Base-by-base conservation (phyloP, 1,284 basidiomycete genomes). In the Erythrobasidium hasegawianum region DNA sequence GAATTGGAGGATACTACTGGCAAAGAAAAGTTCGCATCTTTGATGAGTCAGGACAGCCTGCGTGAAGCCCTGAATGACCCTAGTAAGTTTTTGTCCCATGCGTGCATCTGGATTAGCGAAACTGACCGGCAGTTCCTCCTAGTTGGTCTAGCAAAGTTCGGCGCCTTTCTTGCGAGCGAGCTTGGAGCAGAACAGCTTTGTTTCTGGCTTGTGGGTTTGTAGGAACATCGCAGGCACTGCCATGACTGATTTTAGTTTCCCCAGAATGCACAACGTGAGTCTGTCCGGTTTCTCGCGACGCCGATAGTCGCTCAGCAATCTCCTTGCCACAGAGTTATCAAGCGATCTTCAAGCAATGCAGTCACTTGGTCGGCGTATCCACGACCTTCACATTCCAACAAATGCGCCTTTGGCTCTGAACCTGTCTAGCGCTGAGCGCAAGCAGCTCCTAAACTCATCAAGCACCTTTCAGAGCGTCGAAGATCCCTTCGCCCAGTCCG, bases 101-200 rank as follows among this genome's bases (percentile, higher is more conserved):
- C 18, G n/a, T n/a, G n/a, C n/a, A n/a, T n/a, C n/a, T n/a, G n/a
- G n/a, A n/a, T n/a, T n/a, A n/a, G n/a, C n/a, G n/a, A n/a, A n/a
- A n/a, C n/a, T n/a, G n/a, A n/a, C n/a, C n/a, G n/a, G n/a, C n/a
- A n/a, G n/a, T n/a, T n/a, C n/a, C n/a, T n/a, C n/a, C 5, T 20
- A 29, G 33, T 29, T 9, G 55, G 55, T 20, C 20, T 57, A 38
- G 55, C 24, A 4, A 57, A 47, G 58, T 60, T 60, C 52, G 58
- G 58, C 45, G 38, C 20, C 5, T 60, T 60, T 22, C 47, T 60
- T 9, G 58, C 58, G 2, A 52, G 38, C 22, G 58, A 60, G 38
- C 27, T 60, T 5, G 58, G 47, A 8, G 58, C 43, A n/a, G 58
- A 60, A 33, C 58, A 60, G 38, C 58, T 60, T 8, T 54, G 47